Evolutionary conservation across 257 asterid species (phyloP), one percentile per base, ranked within the genome.

Genomic region (Pogostemon cablin): DNA sequence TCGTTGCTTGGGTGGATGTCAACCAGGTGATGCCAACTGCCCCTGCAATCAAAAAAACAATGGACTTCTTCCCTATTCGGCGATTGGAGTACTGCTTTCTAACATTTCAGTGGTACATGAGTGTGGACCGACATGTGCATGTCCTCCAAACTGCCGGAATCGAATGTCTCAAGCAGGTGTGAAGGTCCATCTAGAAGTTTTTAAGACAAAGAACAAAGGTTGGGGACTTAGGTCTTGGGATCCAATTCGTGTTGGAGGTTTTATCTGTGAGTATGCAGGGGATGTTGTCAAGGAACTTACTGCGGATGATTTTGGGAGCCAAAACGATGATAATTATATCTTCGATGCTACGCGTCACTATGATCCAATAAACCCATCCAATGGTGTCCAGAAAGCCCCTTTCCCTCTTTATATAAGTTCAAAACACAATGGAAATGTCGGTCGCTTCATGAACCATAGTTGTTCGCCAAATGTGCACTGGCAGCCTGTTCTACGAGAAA

Each of bases 181-280:
- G 46, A 93, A 84, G 74, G 81, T 73, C 53, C 89, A 80, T 59
- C 61, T 91, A 34, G 99, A 93, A 82, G 96, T 93, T 78, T 93
- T 93, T 50, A 93, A 84, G 82, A 93, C 99, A 47, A 85, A 79
- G 78, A 82, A 84, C 75, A 75, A 83, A 78, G 98, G 98, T 20
- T 93, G 99, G 99, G 99, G 99, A 48, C 96, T 93, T 68, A 86
- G 99, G 78, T 93, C 99, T 2, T 93, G 95, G 96, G 98, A 93
- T 72, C 89, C 96, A 20, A 91, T 93, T 34, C 95, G 96, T 9
- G 81, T 86, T 7, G 99, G 99, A 50, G 81, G 88, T 46, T 93
- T 87, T 77, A 80, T 93, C 42, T 93, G 96, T 60, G 97, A 93
- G 83, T 93, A 91, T 83, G 97, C 95, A 0, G 99, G 99, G 62